These are phyloP conservation scores for Leishmania arabica DNA, from an alignment of 208 protist genomes.

Conservation along the genomic window DNA sequence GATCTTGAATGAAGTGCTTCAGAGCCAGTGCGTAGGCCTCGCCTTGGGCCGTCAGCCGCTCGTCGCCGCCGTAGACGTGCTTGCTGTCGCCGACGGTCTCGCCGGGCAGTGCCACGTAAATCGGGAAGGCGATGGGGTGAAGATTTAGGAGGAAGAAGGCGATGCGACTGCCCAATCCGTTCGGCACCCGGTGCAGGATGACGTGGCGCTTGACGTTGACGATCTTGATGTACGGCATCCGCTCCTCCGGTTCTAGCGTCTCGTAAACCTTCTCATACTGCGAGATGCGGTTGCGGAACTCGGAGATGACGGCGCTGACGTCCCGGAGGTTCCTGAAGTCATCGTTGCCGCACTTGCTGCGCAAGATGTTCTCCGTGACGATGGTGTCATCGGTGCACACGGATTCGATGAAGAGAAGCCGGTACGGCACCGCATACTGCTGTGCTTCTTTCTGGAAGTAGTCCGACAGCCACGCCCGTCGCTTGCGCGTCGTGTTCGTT, in stretches of 20 bases:
- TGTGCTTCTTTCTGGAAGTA: constrained; percentile 59
- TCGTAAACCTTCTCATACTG: constrained; percentile 93
- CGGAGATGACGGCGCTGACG: constrained; percentile 70
- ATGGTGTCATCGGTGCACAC: constrained; percentile 90
- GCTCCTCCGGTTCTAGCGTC: constrained; percentile 62
- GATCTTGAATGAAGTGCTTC: constrained; percentile 80
- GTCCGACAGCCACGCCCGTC: constrained; percentile 61
- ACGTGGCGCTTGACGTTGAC: constrained; percentile 91
- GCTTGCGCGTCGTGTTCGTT: constrained; percentile 88
- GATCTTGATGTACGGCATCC: constrained; percentile 86
- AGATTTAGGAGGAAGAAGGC: constrained; percentile 91
- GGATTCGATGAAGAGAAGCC: constrained; percentile 92
- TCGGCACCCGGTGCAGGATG: constrained; percentile 71
- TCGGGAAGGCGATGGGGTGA: constrained; percentile 83
- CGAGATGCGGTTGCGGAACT: constrained; percentile 79
- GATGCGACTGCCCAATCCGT: constrained; percentile 77
- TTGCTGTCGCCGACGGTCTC: constrained; percentile 74
- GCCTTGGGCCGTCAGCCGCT: constrained; percentile 66
- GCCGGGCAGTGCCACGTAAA: constrained; percentile 84
- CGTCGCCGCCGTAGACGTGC: constrained; percentile 77
- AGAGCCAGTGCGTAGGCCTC: constrained; percentile 67
- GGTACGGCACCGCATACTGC: constrained; percentile 50
- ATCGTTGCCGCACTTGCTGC: constrained; percentile 89
- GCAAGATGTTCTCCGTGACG: constrained; percentile 90
- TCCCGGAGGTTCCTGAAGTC: constrained; percentile 89